phyloP scores from a whole-genome alignment of 148 eudicot genomes.

The Silene conica region DNA sequence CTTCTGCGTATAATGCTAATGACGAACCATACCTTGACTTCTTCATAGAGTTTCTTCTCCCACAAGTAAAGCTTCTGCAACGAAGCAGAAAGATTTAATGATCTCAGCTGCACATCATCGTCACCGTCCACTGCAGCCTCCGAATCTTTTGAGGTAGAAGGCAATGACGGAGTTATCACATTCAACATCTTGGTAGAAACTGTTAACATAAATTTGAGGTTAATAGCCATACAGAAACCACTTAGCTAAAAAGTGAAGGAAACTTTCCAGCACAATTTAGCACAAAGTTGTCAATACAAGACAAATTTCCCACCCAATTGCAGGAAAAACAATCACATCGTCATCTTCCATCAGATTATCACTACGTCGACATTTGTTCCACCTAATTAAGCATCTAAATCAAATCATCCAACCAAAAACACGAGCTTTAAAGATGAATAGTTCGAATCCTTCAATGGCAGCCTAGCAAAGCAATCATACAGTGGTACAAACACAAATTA shows the following conservation, averaged over 20 bases:
- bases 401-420: neutral
- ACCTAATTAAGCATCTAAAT: neutral
- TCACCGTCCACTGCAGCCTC: slow-evolving; percentile 42
- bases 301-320: neutral
- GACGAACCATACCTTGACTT: slow-evolving; percentile 64
- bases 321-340: neutral
- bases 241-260: neutral
- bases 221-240: slow-evolving; percentile 6
- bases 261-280: neutral
- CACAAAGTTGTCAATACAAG: neutral
- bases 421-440: neutral
- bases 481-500: neutral
- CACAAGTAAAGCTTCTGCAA: slow-evolving; percentile 83
- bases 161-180: slow-evolving; percentile 55
- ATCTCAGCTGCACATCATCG: slow-evolving; percentile 48
- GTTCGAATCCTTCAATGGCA: neutral
- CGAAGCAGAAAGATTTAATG: slow-evolving; percentile 71
- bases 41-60: slow-evolving; percentile 95
- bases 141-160: slow-evolving; percentile 46
- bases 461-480: neutral
- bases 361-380: neutral
- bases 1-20: neutral
- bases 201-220: slow-evolving; percentile 27
- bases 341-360: neutral
- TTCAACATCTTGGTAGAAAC: slow-evolving; percentile 86